Base-by-base conservation (phyloP, 1,284 basidiomycete species). In the Puccinia coronata region DNA sequence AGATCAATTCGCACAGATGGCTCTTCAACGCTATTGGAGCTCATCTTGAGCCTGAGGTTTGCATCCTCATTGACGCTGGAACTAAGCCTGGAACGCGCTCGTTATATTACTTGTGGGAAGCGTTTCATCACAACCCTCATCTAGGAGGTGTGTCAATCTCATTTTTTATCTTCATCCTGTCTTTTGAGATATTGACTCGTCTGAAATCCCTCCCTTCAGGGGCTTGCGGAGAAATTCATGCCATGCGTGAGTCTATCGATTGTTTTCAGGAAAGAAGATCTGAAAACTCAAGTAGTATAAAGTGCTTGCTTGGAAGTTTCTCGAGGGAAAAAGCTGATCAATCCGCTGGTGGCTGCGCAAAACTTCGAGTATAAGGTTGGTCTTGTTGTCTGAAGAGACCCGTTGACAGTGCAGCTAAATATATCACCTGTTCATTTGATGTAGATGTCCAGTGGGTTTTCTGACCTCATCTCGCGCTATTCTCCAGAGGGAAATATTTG, bases 41-140 rank as follows among this genome's bases (percentile, higher is more conserved):
- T 83, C 92, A 93, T 84, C 87, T 97, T 72, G 88, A 93, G 84
- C 95, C 95, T 9, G 93, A 96, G 84, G 91, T 92, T 57, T 96
- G 94, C 86, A 92, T 96, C 77, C 89, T 97, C 53, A 90, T 97
- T 82, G 95, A 96, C 86, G 95, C 94, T 1, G 95, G 95, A 84
- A 99, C 96, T 1, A 96, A 96, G 86, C 96, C 96, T 1, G 95
- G 95, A 14, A 93, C 94, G 87, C 97, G 96, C 86, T 95, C 94
- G 0, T 94, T 99, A 84, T 99, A 95, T 88, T 95, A 98, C 85
- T 89, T 99, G 2, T 98, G 96, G 96, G 94, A 97, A 84, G 93
- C 87, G 84, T 98, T 84, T 53, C 74, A 87, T 85, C 92, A 91
- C 84, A 92, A 96, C 83, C 88, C 90, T 3, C 90, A 92, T 85